These are phyloP conservation scores for Cladobotryum mycophilum DNA, from an alignment of 2,329 filamentous ascomycete species.

Conservation along the genomic window DNA sequence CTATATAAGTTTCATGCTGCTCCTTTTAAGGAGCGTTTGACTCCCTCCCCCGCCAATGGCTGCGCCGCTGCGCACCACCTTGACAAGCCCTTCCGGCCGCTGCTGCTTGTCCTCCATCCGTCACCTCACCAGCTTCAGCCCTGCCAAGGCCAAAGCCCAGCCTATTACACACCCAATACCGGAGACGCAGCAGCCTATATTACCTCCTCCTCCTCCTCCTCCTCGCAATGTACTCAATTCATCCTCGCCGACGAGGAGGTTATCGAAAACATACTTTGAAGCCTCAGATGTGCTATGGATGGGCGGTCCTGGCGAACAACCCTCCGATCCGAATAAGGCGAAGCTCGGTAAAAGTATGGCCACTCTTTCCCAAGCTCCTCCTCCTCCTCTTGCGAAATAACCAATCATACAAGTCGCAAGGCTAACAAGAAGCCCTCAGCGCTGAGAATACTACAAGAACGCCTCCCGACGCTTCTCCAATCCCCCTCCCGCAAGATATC, in stretches of 20 bases:
- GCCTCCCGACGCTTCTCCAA: constrained; percentile 60
- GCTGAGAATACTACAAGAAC: constrained; percentile 58
- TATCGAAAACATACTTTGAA: constrained; percentile 27
- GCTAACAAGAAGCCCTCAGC: constrained; percentile 35
- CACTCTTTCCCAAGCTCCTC: neutral
- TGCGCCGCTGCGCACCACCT: constrained; percentile 24
- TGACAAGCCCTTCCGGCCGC: constrained; percentile 19
- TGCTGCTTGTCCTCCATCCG: constrained; percentile 16
- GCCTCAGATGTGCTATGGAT: constrained; percentile 24
- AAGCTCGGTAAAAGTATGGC: constrained; percentile 58
- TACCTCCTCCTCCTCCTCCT: neutral
- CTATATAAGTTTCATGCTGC: constrained; percentile 1
- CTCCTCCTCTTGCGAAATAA: neutral
- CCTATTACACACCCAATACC: constrained; percentile 13
- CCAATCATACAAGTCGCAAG: neutral
- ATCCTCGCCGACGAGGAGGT: constrained; percentile 3
- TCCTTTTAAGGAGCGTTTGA: constrained; percentile 8
- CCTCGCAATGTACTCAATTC: neutral
- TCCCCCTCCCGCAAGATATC: constrained; percentile 65
- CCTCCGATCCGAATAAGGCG: constrained; percentile 50
- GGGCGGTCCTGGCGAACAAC: constrained; percentile 26
- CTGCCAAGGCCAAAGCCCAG: constrained; percentile 26
- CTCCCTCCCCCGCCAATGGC: constrained; percentile 23
- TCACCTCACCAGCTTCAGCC: constrained; percentile 23
- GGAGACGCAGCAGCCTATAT: neutral